Evolutionary conservation across 1,139 yeast species (phyloP).

Genomic region (Tardiomyces digboiensis): DNA sequence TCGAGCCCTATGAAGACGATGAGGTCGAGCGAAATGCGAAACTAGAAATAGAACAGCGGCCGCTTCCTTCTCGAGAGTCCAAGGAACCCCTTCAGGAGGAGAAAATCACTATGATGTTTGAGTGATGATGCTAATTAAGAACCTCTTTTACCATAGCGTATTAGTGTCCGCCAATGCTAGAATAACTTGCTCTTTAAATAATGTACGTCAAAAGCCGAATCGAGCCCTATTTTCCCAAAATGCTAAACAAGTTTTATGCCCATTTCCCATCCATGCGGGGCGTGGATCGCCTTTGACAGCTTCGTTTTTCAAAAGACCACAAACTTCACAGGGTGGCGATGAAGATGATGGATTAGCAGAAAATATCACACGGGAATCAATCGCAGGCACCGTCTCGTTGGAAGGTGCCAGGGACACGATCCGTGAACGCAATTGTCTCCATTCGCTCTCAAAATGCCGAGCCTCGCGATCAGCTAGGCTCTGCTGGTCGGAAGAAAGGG

Average conservation of each 20-base stretch:
- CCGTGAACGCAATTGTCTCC: slow-evolving; percentile 12
- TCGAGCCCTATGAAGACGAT: slow-evolving; percentile 1
- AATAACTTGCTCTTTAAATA: neutral
- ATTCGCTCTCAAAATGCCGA: slow-evolving; percentile 12
- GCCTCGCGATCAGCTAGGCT: slow-evolving; percentile 13
- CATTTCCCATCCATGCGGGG: slow-evolving; percentile 8
- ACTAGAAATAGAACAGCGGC: too few relatives aligned
- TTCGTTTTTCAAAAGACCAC: slow-evolving; percentile 16
- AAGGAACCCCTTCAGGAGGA: neutral
- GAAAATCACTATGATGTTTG: neutral
- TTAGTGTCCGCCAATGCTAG: neutral
- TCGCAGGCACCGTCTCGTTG: slow-evolving; percentile 6
- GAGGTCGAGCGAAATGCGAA: neutral
- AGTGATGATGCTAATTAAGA: neutral
- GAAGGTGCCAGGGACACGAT: slow-evolving; percentile 9
- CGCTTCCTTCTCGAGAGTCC: too few relatives aligned
- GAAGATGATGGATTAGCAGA: slow-evolving; percentile 3
- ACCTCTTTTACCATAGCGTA: too few relatives aligned
- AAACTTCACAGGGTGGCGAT: slow-evolving; percentile 13
- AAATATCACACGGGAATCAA: slow-evolving; percentile 6
- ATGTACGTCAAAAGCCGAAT: neutral
- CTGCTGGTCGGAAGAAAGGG: slow-evolving; percentile 4
- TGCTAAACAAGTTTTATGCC: slow-evolving; percentile 12
- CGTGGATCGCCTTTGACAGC: slow-evolving; percentile 11
- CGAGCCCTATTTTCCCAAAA: slow-evolving; percentile 10